Base-by-base conservation (phyloP, 148 eudicot species). In the Linanthus parryae region DNA sequence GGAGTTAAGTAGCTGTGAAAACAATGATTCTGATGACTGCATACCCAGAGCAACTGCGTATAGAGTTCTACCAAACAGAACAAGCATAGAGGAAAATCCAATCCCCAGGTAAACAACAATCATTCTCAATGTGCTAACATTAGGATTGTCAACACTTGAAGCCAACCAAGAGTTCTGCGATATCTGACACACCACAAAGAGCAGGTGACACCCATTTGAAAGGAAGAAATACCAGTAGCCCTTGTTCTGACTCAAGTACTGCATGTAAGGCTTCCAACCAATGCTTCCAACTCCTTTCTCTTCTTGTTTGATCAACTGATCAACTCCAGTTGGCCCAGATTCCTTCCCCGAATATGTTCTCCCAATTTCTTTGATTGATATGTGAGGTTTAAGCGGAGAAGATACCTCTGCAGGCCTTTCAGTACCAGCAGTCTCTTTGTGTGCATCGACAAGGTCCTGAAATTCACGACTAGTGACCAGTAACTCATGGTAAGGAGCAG, bases 401-500 rank as follows among this genome's bases (percentile, higher is more conserved):
- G 59, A 43, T 14, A 71, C 73, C 37, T 68, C 77, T 21, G 73
- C 56, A 35, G 73, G 61, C 33, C 67, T 67, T 28, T 80, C 85
- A 5, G 81, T 57, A 30, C 85, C 95, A 56, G 91, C 95, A 25
- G 95, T 90, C 62, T 90, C 80, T 66, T 83, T 90, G 65, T 90
- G 97, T 37, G 99, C 95, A 54, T 82, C 61, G 23, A 94, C 94
- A 26, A 94, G 81, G 30, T 80, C 77, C 51, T 67, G 61, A 57
- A 88, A 94, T 55, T 88, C 88, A 42, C 38, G 60, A 78, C 95
- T 88, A 26, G 85, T 67, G 24, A 71, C 58, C 44, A 88, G 53
- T 54, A 94, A 56, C 57, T 75, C 71, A 27, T 73, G 51, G 39
- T 94, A 84, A 5, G 91, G 56, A 34, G 78, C 91, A 28, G 84